Base-by-base conservation (phyloP, 2,329 filamentous ascomycete species). In the Harringtonia aguacate region DNA sequence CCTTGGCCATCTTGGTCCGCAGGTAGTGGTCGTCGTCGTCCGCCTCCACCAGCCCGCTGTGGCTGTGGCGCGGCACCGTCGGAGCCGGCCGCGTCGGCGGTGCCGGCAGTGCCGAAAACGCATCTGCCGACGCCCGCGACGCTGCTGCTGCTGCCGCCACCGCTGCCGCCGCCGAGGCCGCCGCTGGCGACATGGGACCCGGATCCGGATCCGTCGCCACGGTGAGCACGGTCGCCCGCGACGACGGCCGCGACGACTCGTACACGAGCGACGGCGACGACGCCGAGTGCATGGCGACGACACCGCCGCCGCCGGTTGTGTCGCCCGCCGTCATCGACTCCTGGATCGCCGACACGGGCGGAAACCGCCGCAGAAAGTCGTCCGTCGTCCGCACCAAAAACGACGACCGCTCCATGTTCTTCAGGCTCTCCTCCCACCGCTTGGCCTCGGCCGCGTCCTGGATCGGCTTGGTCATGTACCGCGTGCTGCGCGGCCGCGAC, bases 281-380 rank as follows among this genome's bases (percentile, higher is more conserved):
- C 14, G 7, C 18, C 21, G 24, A 18, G 13, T 14, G 17, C 4
- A 18, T 17, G 21, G n/a, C 39, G 12, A 21, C 18, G 22, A 18
- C 36, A 22, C 21, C 15, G 20, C n/a, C 36, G 21, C 13, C 41
- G 12, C 41, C 38, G 24, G 42, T 35, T 18, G 18, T 21, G 40
- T 45, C 30, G 45, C 48, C 60, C 27, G 72, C 67, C 3, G 63
- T 63, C 77, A 81, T 81, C 4, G 77, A 80, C 55, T 81, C 73
- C 36, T 73, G 69, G 38, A 70, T 69, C 33, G 76, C 64, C 6
- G 79, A 71, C 17, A 85, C 70, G 8, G 88, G 80, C 0, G 89
- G 88, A 57, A 81, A 95, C 18, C 86, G 75, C 8, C 85, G 79
- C 40, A 94, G 64, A 54, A 95, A 95, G 29, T 94, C 89, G 50